Evolutionary conservation across 805 yeast genomes (phyloP).

Genomic region (Cyberlindnera americana): DNA sequence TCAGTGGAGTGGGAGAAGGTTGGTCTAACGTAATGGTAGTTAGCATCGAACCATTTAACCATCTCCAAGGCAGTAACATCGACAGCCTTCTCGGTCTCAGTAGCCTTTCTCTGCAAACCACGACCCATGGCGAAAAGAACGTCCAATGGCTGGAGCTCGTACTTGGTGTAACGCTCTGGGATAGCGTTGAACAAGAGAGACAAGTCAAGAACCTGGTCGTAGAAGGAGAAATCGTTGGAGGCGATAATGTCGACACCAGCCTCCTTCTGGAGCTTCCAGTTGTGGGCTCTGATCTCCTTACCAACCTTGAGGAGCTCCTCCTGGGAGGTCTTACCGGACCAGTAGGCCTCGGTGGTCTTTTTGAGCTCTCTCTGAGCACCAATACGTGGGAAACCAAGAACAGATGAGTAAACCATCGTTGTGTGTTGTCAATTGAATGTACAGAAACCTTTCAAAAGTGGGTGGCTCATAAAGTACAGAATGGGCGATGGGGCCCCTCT

Average conservation of each 20-base stretch:
- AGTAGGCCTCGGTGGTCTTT: slow-evolving; percentile 98
- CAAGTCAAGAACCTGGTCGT: slow-evolving; percentile 94
- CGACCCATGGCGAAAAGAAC: slow-evolving; percentile 99
- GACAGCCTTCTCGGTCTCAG: slow-evolving; percentile 81
- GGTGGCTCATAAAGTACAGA: neutral
- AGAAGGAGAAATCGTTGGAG: slow-evolving; percentile 96
- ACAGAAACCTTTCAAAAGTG: neutral
- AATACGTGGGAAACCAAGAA: slow-evolving; percentile 99
- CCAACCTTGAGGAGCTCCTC: slow-evolving; percentile 91
- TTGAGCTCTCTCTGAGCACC: slow-evolving; percentile 99
- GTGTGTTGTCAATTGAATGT: neutral
- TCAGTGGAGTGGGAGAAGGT: slow-evolving; percentile 93
- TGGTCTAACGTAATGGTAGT: slow-evolving; percentile 99
- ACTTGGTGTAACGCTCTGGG: slow-evolving; percentile 96
- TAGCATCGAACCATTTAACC: slow-evolving; percentile 99
- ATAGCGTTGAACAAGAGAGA: slow-evolving; percentile 91
- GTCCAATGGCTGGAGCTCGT: slow-evolving; percentile 83
- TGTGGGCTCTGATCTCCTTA: slow-evolving; percentile 89
- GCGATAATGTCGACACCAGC: slow-evolving; percentile 98
- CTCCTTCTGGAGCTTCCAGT: slow-evolving; percentile 96
- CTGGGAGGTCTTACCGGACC: slow-evolving; percentile 87
- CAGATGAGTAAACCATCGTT: slow-evolving; percentile 90
- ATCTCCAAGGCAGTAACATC: slow-evolving; percentile 98
- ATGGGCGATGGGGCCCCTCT: slow-evolving; percentile 2
- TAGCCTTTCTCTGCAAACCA: slow-evolving; percentile 97